Conservation (phyloP, 1,284 basidiomycete genomes). For the Albatrellus sp. region DNA sequence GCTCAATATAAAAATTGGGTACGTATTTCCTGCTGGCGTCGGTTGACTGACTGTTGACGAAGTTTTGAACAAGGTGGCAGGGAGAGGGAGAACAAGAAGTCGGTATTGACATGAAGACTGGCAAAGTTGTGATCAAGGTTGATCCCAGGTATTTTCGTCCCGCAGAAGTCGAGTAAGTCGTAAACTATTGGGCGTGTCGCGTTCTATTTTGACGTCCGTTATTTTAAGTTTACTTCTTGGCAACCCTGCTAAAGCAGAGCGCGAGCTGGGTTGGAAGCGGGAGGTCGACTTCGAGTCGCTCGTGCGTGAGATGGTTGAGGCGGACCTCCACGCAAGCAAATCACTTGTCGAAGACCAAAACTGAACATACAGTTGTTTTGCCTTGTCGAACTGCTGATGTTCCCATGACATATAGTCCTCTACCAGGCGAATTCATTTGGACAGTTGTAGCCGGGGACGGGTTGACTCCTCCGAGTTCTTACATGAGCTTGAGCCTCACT, state of each 20-base stretch:
- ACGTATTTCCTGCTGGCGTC: constrained; percentile 14
- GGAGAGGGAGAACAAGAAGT: constrained; percentile 64
- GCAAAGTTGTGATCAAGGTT: constrained; percentile 64
- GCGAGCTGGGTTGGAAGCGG: constrained; percentile 76
- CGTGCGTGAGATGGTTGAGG: constrained; percentile 80
- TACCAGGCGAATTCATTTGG: too few species aligned
- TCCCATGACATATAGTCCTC: too few species aligned
- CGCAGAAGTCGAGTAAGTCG: constrained; percentile 81
- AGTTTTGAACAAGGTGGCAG: constrained; percentile 46
- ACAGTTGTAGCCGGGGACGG: too few species aligned
- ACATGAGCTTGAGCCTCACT: too few species aligned
- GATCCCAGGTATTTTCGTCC: constrained; percentile 79
- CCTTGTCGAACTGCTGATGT: too few species aligned
- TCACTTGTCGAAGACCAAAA: constrained; percentile 75
- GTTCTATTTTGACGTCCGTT: constrained; percentile 2
- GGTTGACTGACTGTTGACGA: not conserved
- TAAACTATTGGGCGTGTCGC: constrained; percentile 1
- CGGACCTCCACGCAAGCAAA: constrained; percentile 59
- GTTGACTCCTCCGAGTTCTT: too few species aligned
- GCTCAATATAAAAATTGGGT: constrained; percentile 57
- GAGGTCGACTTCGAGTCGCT: constrained; percentile 69
- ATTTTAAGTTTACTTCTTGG: constrained; percentile 60
- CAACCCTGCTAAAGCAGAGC: constrained; percentile 77
- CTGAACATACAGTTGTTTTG: constrained; percentile 18
- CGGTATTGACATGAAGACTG: constrained; percentile 55